phyloP scores from a whole-genome alignment of 257 asterid species.

The Solanum pimpinellifolium region DNA sequence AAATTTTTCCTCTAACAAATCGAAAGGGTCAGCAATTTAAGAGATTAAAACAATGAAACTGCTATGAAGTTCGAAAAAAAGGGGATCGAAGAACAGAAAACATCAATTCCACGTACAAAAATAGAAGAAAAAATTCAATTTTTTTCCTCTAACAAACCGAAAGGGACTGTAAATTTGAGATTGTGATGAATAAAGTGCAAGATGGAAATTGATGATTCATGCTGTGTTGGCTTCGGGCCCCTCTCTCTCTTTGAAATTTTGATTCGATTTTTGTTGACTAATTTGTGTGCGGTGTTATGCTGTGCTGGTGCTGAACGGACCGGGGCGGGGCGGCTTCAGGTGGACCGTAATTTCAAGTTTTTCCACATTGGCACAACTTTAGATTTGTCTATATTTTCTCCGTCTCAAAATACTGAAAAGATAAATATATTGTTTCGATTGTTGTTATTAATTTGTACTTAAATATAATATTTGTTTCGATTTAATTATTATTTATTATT shows the following conservation, averaged over 20 bases:
- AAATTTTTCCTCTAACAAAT: background rate
- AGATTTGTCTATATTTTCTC: background rate
- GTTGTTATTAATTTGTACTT: too few species aligned
- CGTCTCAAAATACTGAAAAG: background rate
- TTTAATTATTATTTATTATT: too few species aligned
- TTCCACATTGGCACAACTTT: background rate
- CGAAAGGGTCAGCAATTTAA: background rate
- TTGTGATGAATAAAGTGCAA: background rate
- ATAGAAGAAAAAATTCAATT: background rate
- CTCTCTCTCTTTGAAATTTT: background rate
- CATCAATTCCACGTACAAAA: background rate
- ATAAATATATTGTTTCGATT: fast-evolving
- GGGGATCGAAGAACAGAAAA: background rate
- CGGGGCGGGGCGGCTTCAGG: background rate
- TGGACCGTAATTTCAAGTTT: background rate
- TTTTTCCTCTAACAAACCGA: background rate
- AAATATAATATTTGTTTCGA: too few species aligned
- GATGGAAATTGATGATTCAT: background rate
- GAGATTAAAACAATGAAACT: background rate
- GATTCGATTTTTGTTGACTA: background rate
- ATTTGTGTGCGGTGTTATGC: background rate
- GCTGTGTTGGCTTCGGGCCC: background rate
- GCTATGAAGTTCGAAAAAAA: background rate
- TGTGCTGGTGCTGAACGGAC: background rate
- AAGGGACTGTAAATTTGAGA: background rate